Percentiles rank a stretch among this genome's conserved stretches.
phyloP scores from a whole-genome alignment of 176 grass and related monocot genomes.

The Aegilops bicornis region DNA sequence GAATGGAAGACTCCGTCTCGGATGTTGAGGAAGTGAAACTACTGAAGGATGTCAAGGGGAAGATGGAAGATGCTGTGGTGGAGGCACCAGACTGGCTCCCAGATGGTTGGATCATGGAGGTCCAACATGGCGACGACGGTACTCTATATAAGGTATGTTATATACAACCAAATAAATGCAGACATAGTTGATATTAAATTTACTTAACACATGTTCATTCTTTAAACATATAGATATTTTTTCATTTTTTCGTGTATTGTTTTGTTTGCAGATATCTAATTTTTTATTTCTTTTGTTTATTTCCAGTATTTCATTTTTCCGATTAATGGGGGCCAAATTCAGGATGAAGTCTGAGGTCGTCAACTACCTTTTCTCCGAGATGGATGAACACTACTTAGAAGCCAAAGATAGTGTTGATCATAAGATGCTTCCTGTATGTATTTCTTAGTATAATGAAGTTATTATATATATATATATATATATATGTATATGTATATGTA shows the following conservation, averaged over 20 bases:
- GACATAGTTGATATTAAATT: too few relatives aligned
- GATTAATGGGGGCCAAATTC: slow-evolving; percentile 25
- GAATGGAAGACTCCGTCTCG: neutral
- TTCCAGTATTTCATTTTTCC: slow-evolving; percentile 48
- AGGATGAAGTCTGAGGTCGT: slow-evolving; percentile 32
- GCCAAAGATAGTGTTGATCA: neutral
- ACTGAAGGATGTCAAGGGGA: too few relatives aligned
- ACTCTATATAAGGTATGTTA: slow-evolving; percentile 24
- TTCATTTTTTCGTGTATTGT: neutral
- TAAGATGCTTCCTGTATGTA: neutral
- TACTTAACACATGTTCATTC: neutral
- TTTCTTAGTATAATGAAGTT: neutral
- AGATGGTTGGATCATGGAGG: slow-evolving; percentile 54
- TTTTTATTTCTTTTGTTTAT: neutral
- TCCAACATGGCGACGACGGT: slow-evolving; percentile 7
- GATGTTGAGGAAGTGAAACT: neutral
- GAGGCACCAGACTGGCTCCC: slow-evolving; percentile 45
- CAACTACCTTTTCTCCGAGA: slow-evolving; percentile 23
- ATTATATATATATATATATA: too few relatives aligned
- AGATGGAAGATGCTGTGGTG: neutral
- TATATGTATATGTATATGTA: too few relatives aligned
- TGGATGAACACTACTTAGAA: slow-evolving; percentile 10
- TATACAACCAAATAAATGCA: too few relatives aligned
- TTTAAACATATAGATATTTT: neutral
- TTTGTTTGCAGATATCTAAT: neutral